Evolutionary conservation across 768 basidiomycete species (phyloP).

Genomic region (Galerina marginata): DNA sequence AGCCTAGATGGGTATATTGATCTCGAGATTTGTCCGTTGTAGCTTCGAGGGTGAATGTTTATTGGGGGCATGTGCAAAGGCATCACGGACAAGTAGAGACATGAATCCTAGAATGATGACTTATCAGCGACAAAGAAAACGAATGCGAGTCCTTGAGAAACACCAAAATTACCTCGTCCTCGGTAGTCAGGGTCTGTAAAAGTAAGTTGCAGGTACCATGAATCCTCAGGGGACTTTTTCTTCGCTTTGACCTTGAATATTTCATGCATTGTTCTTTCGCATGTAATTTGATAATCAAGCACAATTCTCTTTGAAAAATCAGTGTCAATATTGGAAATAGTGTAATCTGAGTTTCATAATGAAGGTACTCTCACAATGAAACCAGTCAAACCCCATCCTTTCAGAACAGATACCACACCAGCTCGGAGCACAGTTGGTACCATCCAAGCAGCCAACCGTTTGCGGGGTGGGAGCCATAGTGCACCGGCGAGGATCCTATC

Average conservation of each 20-base stretch:
- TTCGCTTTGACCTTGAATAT: slow-evolving; percentile 24
- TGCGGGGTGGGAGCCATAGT: slow-evolving; percentile 32
- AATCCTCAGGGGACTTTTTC: slow-evolving; percentile 25
- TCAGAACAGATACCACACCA: slow-evolving; percentile 24
- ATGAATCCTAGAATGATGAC: slow-evolving; percentile 26
- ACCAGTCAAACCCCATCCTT: slow-evolving; percentile 24
- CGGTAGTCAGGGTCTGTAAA: slow-evolving; percentile 32
- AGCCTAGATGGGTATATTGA: slow-evolving; percentile 36
- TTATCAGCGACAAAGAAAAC: background rate
- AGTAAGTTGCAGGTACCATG: slow-evolving; percentile 36
- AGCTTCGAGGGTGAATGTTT: slow-evolving; percentile 32
- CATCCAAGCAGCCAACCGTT: slow-evolving; percentile 27
- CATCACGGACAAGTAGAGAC: slow-evolving; percentile 35
- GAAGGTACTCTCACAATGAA: slow-evolving; percentile 19
- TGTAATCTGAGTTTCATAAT: background rate
- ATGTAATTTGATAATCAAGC: slow-evolving; percentile 25
- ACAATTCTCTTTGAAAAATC: slow-evolving; percentile 21
- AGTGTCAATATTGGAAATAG: background rate
- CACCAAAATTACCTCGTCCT: slow-evolving; percentile 28
- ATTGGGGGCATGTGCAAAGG: slow-evolving; percentile 27
- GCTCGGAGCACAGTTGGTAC: slow-evolving; percentile 22
- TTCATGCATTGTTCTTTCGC: slow-evolving; percentile 22
- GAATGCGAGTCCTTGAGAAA: background rate
- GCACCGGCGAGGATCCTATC: slow-evolving; percentile 30
- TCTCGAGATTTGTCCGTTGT: slow-evolving; percentile 33